Evolutionary conservation across 208 protist species (phyloP).

Genomic region (Angomonas deanei): DNA sequence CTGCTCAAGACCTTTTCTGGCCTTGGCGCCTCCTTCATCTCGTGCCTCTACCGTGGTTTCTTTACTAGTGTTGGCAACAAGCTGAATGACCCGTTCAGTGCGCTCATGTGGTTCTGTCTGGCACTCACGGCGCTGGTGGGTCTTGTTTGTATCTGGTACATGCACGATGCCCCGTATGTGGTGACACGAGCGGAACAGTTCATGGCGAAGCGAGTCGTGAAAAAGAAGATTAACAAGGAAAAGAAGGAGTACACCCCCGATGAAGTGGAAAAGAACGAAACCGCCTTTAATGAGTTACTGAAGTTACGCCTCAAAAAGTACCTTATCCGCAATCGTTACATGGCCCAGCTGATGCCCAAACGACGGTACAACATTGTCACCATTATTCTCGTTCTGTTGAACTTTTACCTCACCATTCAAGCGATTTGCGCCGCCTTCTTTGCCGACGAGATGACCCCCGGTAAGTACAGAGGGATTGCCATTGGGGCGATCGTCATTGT

Average conservation of each 20-base stretch:
- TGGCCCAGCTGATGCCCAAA: constrained; percentile 44
- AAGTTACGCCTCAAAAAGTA: constrained; percentile 18
- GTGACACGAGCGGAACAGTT: constrained; percentile 28
- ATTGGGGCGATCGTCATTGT: constrained; percentile 31
- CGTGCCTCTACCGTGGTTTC: constrained; percentile 41
- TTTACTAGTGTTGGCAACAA: constrained; percentile 2
- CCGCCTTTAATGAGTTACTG: not conserved
- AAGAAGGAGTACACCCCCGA: not conserved
- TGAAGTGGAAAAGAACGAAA: not conserved
- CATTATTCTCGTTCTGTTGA: constrained; percentile 28
- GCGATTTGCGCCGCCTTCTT: constrained; percentile 29
- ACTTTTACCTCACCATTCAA: constrained; percentile 54
- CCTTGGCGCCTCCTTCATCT: constrained; percentile 35
- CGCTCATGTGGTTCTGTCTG: constrained; percentile 36
- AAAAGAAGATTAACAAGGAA: not conserved
- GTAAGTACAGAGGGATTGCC: constrained; percentile 25
- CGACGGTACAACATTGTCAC: constrained; percentile 30
- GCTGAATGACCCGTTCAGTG: constrained; percentile 11
- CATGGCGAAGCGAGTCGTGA: constrained; percentile 11
- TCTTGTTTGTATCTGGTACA: constrained; percentile 21
- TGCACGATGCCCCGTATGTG: constrained; percentile 44
- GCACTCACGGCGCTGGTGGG: constrained; percentile 24
- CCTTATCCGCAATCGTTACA: constrained; percentile 52
- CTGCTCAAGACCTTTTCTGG: constrained; percentile 50
- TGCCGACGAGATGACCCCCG: constrained; percentile 18